Conservation (phyloP, 176 grass and related monocot species). For the Microstegium vimineum region DNA sequence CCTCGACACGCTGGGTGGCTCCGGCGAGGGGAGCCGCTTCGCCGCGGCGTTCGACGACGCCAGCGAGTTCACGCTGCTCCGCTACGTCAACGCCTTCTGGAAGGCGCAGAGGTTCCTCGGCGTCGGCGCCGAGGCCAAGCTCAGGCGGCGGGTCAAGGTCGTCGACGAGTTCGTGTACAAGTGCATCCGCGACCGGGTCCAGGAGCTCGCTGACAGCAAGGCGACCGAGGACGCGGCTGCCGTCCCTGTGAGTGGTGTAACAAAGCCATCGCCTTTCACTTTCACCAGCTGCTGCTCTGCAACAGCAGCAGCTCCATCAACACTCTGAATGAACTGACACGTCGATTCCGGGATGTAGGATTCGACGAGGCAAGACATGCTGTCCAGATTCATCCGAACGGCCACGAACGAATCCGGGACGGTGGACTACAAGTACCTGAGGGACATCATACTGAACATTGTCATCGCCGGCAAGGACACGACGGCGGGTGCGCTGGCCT, state of each 20-base stretch:
- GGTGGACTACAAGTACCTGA: constrained; percentile 45
- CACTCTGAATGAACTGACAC: neutral
- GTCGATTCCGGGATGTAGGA: neutral
- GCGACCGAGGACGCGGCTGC: neutral
- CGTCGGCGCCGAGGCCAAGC: constrained; percentile 36
- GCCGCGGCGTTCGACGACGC: constrained; percentile 64
- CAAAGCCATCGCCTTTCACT: neutral
- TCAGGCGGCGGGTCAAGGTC: constrained; percentile 33
- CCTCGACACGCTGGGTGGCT: constrained; percentile 38
- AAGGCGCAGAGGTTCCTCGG: constrained; percentile 41
- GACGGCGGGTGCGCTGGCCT: constrained; percentile 42
- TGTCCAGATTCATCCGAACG: constrained; percentile 45
- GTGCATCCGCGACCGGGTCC: constrained; percentile 13
- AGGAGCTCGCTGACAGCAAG: constrained; percentile 12
- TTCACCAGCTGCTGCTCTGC: neutral
- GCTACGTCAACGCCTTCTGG: constrained; percentile 58
- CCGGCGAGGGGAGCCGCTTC: constrained; percentile 34
- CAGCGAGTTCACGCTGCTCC: constrained; percentile 47
- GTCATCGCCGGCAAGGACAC: constrained; percentile 69
- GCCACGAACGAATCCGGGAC: constrained; percentile 10
- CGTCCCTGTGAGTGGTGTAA: neutral
- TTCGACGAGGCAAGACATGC: constrained; percentile 38
- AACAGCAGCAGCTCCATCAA: neutral
- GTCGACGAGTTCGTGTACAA: constrained; percentile 60
- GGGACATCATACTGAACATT: constrained; percentile 61